Conservation (phyloP, 331 rosid species). For the Prunus yedoensis region DNA sequence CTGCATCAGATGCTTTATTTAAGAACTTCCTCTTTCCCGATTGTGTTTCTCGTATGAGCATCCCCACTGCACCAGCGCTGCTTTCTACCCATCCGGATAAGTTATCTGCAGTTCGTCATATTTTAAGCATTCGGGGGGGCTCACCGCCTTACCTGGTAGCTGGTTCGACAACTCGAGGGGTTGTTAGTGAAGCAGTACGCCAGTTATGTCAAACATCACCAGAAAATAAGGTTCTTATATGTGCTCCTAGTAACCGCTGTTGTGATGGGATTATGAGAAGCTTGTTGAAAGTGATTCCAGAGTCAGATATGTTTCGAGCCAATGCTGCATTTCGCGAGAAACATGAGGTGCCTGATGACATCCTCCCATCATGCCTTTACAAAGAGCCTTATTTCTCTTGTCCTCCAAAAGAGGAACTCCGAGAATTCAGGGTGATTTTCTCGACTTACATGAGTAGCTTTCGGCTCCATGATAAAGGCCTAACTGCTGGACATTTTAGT, state of each 20-base stretch:
- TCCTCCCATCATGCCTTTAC: slow-evolving; percentile 23
- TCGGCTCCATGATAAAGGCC: slow-evolving; percentile 37
- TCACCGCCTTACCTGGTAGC: slow-evolving; percentile 43
- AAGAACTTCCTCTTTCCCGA: slow-evolving; percentile 41
- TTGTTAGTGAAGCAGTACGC: not conserved
- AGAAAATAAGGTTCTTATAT: slow-evolving; percentile 26
- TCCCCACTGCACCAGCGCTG: not conserved
- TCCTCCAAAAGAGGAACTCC: slow-evolving; percentile 24
- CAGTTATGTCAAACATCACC: slow-evolving; percentile 16
- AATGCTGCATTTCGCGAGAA: slow-evolving; percentile 37
- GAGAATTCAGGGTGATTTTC: slow-evolving; percentile 29
- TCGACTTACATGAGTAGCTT: slow-evolving; percentile 42
- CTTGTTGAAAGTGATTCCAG: slow-evolving; percentile 29
- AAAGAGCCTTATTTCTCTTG: slow-evolving; percentile 28
- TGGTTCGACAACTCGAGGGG: slow-evolving; percentile 3
- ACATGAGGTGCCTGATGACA: slow-evolving; percentile 31
- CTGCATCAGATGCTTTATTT: slow-evolving; percentile 24
- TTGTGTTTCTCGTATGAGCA: not conserved
- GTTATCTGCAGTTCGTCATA: slow-evolving; percentile 16
- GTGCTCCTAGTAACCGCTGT: slow-evolving; percentile 34
- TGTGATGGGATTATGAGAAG: slow-evolving; percentile 34
- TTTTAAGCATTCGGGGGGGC: slow-evolving; percentile 14
- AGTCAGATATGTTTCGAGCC: slow-evolving; percentile 35
- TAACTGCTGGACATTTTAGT: slow-evolving; percentile 39
- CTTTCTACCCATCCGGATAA: not conserved